Percentiles rank a stretch among this genome's conserved stretches.
These are phyloP conservation scores for Xylariomycetidae sp. DNA, from an alignment of 2,329 filamentous ascomycete genomes.

Conservation along the genomic window DNA sequence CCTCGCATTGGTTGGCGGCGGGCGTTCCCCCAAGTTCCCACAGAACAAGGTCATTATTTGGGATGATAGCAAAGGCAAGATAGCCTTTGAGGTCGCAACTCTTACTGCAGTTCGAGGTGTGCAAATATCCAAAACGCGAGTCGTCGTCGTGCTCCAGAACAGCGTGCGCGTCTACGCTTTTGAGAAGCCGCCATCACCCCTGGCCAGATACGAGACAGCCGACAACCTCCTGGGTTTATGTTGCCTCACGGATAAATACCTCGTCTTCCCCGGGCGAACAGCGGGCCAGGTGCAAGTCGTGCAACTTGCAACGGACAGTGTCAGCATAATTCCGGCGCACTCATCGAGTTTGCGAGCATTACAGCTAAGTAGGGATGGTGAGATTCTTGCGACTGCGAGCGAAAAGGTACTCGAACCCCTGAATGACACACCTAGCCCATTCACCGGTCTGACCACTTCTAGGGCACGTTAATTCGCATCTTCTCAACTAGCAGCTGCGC, in stretches of 20 bases:
- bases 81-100: conserved; percentile 73
- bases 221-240: conserved; percentile 80
- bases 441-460: background rate
- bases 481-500: conserved; percentile 78
- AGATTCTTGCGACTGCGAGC: conserved; percentile 83
- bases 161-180: conserved; percentile 79
- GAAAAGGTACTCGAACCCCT: conserved; percentile 56
- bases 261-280: conserved; percentile 85
- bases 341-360: conserved; percentile 73
- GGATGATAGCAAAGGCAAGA: conserved; percentile 77
- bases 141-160: conserved; percentile 78
- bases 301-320: conserved; percentile 70
- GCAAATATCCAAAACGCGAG: conserved; percentile 68
- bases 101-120: conserved; percentile 77
- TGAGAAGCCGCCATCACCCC: conserved; percentile 63
- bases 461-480: conserved; percentile 84
- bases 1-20: conserved; percentile 83
- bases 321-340: conserved; percentile 93
- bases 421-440: background rate
- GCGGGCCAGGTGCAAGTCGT: conserved; percentile 86
- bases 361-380: conserved; percentile 72
- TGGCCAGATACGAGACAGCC: conserved; percentile 77
- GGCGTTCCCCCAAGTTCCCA: conserved; percentile 77
- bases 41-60: conserved; percentile 91
- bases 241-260: conserved; percentile 65